Evolutionary conservation across 352 stramenopile species (phyloP).

Genomic region (Globisporangium apiculatum): DNA sequence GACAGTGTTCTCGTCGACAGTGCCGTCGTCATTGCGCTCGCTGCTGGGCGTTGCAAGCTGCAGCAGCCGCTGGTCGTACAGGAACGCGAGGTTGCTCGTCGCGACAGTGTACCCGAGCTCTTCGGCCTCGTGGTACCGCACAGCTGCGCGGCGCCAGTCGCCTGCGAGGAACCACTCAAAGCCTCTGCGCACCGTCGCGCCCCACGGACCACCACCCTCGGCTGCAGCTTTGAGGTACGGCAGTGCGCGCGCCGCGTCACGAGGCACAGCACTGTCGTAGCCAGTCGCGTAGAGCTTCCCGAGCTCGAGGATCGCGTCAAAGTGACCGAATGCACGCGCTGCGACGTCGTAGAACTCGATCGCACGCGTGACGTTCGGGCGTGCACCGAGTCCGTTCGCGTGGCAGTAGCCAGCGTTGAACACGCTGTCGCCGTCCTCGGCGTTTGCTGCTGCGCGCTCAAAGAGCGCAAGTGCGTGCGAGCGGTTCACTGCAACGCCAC

Average conservation of each 20-base stretch:
- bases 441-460: conserved; percentile 62
- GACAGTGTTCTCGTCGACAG: not conserved
- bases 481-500: conserved; percentile 66
- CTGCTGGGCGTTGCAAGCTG: conserved; percentile 4
- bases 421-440: conserved; percentile 82
- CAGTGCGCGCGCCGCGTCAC: conserved; percentile 20
- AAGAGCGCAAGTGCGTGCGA: conserved; percentile 76
- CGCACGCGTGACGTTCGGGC: conserved; percentile 41
- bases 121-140: conserved; percentile 58
- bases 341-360: conserved; percentile 58
- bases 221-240: conserved; percentile 54
- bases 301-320: conserved; percentile 75
- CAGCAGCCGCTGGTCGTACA: conserved; percentile 60
- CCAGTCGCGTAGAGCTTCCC: conserved; percentile 49
- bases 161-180: conserved; percentile 54
- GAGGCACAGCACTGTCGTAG: conserved; percentile 13
- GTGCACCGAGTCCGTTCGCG: conserved; percentile 49
- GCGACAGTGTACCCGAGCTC: conserved; percentile 57
- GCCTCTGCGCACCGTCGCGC: conserved; percentile 32
- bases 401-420: conserved; percentile 89
- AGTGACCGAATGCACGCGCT: conserved; percentile 73
- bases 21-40: too few relatives aligned
- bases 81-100: conserved; percentile 66
- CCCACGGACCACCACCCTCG: conserved; percentile 66
- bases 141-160: conserved; percentile 34